Base-by-base conservation (phyloP, 305 asterid genomes). In the Petunia hybrid region DNA sequence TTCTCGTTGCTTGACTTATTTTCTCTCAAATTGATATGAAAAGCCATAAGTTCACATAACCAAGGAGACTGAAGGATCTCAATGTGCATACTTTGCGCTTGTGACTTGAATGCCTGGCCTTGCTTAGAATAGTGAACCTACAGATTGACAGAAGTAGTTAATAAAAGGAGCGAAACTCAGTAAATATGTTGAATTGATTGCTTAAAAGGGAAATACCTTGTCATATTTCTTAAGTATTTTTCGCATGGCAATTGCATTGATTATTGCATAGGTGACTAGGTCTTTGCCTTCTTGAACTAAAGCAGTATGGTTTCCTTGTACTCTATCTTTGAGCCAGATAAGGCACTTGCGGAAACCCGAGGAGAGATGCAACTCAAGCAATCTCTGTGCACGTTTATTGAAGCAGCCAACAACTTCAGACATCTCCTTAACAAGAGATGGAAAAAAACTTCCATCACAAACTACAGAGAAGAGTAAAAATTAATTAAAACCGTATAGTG, bases 61-160 rank as follows among this genome's bases (percentile, higher is more conserved):
- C 99, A 95, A 8, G 99, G 99, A 4, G 99, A 95, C 64, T 95
- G 98, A 36, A 95, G 99, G 83, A 95, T 89, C 92, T 95, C 99
- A 40, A 94, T 84, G 86, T 88, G 91, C 94, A 87, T 93, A 9
- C 88, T 91, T 36, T 91, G 97, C 22, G 91, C 98, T 80, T 90
- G 94, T 4, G 98, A 91, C 88, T 92, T 95, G 89, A 95, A 94
- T 57, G 93, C 97, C 81, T 91, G 99, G 46, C 99, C 99, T 86
- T 95, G 99, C 84, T 90, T 95, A 8, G 98, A 95, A 84, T 89
- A 93, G 89, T 95, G 98, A 84, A 95, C 81, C 98, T 93, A 79
- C 78, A 83, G 42, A 73, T 48, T 35, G 62, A 51, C 46, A 51
- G 42, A 41, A 51, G 31, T 12, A 46, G 66, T 22, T 55, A 68